These are phyloP conservation scores for Pulveroboletus sp. DNA, from an alignment of 768 basidiomycete species.

Conservation along the genomic window DNA sequence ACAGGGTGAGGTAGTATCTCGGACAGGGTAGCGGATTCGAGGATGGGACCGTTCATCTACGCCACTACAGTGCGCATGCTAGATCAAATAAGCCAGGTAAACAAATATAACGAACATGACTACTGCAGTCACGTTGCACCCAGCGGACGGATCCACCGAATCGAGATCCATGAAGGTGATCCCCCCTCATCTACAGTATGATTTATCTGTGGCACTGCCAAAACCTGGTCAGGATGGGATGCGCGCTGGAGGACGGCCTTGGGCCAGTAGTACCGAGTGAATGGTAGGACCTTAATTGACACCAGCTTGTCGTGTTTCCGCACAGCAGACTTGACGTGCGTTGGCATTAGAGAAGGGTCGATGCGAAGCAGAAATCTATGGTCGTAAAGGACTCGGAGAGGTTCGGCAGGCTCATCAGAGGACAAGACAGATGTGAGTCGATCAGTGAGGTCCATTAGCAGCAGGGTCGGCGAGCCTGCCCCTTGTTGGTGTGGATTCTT, in stretches of 20 bases:
- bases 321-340: conserved; percentile 31
- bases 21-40: too few relatives aligned
- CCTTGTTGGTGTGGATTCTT: conserved; percentile 28
- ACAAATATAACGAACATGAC: neutral
- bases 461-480: conserved; percentile 20
- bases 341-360: conserved; percentile 41
- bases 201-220: conserved; percentile 20
- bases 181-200: conserved; percentile 2
- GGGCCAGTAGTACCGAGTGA: conserved; percentile 48
- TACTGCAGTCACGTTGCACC: conserved; percentile 21
- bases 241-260: conserved; percentile 34
- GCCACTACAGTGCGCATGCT: neutral
- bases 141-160: conserved; percentile 40
- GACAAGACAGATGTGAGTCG: conserved; percentile 14
- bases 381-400: conserved; percentile 54
- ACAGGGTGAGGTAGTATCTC: too few relatives aligned
- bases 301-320: conserved; percentile 12
- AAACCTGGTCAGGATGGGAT: conserved; percentile 17
- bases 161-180: conserved; percentile 40
- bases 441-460: conserved; percentile 44
- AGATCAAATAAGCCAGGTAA: neutral
- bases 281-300: conserved; percentile 35
- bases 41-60: too few relatives aligned
- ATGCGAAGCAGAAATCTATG: conserved; percentile 57
- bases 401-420: conserved; percentile 5